phyloP scores from a whole-genome alignment of 2,329 filamentous ascomycete species.

The Neodidymelliopsis sp. region DNA sequence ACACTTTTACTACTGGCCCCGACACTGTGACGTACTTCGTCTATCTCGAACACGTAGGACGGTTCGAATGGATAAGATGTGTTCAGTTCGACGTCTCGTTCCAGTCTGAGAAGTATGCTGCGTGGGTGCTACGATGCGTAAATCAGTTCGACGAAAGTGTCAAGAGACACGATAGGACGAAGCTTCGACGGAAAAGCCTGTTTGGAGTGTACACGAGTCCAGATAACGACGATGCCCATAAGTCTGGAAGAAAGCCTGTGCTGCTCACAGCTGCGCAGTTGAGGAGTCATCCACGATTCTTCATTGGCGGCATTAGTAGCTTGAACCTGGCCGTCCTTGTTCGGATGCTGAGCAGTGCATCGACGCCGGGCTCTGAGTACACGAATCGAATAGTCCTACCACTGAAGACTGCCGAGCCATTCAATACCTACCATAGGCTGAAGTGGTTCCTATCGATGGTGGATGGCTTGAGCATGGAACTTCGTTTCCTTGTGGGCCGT shows the following conservation, averaged over 20 bases:
- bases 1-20: not conserved
- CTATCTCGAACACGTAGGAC: not conserved
- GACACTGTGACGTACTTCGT: constrained; percentile 3
- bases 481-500: not conserved
- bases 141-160: not conserved
- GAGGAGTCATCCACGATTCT: not conserved
- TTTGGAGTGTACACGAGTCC: too few relatives aligned
- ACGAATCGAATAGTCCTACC: not conserved
- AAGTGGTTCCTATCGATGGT: not conserved
- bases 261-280: not conserved
- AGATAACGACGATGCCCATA: too few relatives aligned
- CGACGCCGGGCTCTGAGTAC: not conserved
- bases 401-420: not conserved
- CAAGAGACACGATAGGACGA: not conserved
- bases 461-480: not conserved
- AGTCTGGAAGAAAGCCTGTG: not conserved
- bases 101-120: not conserved
- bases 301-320: not conserved
- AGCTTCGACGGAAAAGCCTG: too few relatives aligned
- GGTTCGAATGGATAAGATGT: not conserved
- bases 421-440: not conserved
- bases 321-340: constrained; percentile 1
- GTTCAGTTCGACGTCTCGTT: not conserved
- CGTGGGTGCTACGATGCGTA: constrained; percentile 1
- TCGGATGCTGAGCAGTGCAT: constrained; percentile 1